Conservation (phyloP, 768 basidiomycete genomes). For the Boletales sp. region DNA sequence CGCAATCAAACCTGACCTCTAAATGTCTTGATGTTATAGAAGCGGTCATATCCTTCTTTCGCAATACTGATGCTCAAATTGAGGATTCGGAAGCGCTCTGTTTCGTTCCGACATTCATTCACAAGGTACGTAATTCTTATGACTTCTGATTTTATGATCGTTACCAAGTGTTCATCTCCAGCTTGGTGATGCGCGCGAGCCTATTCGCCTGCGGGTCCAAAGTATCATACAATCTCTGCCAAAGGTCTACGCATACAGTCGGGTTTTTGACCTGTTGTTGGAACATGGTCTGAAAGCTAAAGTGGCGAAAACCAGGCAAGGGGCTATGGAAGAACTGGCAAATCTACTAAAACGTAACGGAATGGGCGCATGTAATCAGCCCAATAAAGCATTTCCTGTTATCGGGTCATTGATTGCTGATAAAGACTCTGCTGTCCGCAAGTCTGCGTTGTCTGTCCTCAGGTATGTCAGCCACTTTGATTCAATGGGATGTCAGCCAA, state of each 20-base stretch:
- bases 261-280: constrained; percentile 82
- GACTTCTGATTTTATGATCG: neutral
- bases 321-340: constrained; percentile 78
- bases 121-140: constrained; percentile 58
- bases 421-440: constrained; percentile 85
- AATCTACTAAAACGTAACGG: constrained; percentile 78
- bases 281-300: constrained; percentile 89
- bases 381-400: constrained; percentile 71
- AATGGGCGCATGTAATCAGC: constrained; percentile 71
- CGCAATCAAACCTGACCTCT: constrained; percentile 83
- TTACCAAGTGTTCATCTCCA: constrained; percentile 28
- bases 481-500: constrained; percentile 7
- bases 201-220: constrained; percentile 73
- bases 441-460: constrained; percentile 77
- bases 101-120: constrained; percentile 84
- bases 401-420: constrained; percentile 82
- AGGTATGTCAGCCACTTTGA: constrained; percentile 49
- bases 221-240: constrained; percentile 82
- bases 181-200: constrained; percentile 92
- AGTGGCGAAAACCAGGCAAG: constrained; percentile 88
- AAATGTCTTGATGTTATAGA: constrained; percentile 89
- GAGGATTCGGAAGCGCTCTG: constrained; percentile 84
- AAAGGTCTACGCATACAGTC: constrained; percentile 90
- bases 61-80: constrained; percentile 69
- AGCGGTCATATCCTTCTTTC: constrained; percentile 71